Conservation (phyloP, 2,329 filamentous ascomycete species). For the Fusarium sp. region DNA sequence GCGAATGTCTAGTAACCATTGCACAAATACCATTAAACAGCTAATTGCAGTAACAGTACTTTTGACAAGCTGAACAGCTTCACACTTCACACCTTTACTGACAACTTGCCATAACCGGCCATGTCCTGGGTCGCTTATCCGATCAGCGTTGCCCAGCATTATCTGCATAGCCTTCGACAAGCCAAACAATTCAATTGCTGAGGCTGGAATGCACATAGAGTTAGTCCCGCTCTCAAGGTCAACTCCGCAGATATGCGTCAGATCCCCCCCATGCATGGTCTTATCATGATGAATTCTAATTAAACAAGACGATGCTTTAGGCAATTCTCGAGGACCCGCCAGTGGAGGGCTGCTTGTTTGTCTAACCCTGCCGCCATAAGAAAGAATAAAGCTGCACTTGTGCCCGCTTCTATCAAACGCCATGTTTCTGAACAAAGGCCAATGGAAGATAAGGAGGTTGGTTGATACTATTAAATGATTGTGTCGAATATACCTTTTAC, state of each 20-base stretch:
- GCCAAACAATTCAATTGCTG: conserved; percentile 11
- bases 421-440: background rate
- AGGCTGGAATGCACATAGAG: conserved; percentile 12
- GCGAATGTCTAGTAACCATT: background rate
- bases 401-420: background rate
- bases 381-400: conserved; percentile 20
- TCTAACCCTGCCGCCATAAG: conserved; percentile 12
- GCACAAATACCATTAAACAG: background rate
- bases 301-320: conserved; percentile 25
- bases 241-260: conserved; percentile 42
- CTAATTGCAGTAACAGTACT: too few relatives aligned
- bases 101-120: too few relatives aligned
- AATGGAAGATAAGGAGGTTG: conserved; percentile 9
- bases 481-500: background rate
- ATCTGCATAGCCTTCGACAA: conserved; percentile 11
- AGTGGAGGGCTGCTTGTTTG: conserved; percentile 15
- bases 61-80: too few relatives aligned
- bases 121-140: conserved; percentile 8
- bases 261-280: conserved; percentile 46
- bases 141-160: conserved; percentile 22
- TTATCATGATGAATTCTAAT: conserved; percentile 40
- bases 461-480: background rate
- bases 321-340: conserved; percentile 21
- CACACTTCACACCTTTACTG: too few relatives aligned
- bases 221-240: conserved; percentile 37